Base-by-base conservation (phyloP, 75 land plant species). In the Selaginella moellendorffii region DNA sequence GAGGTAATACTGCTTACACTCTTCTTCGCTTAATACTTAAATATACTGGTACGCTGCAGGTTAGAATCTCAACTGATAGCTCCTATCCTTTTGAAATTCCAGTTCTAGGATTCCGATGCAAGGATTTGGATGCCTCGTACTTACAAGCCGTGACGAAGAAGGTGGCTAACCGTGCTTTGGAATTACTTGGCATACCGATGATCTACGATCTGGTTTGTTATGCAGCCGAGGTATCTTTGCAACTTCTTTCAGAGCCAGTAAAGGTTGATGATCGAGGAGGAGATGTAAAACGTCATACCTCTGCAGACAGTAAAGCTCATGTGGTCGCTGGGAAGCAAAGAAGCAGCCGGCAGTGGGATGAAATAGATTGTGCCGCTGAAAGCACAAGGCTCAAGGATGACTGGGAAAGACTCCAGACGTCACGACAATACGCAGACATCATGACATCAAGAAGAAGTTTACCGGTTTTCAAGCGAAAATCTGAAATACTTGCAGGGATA, bases 51-150 rank as follows among this genome's bases (percentile, higher is more conserved):
- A 67, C 18, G 52, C 21, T 29, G 65, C 73, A 73, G 72, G 65
- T 73, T 21, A 68, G 65, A 24, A 54, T 73, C 30, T 54, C 64
- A 24, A 19, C 66, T 58, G 73, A 64, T 24, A 58, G 18, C 60
- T 26, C n/a, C n/a, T 73, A 73, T 63, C 76, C 76, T n/a, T 53
- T 72, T 69, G 73, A 73, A 61, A 53, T 53, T n/a, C 76, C 76
- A 69, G 52, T 69, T 25, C 24, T 73, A 30, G 42, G 72, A 12
- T 69, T 73, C 28, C 24, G 31, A 69, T 29, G 76, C 28, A 71
- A 29, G 26, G 52, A 52, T 24, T 31, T 61, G 1, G 31, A 60
- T 28, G 24, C 66, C 1, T 31, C 30, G 26, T 52, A 68, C 23
- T 61, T 73, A 14, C 58, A 62, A 30, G 59, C 52, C 21, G 66